These are phyloP conservation scores for Hypoxylon lienhwacheense DNA, from an alignment of 495 filamentous ascomycete genomes.

Conservation along the genomic window DNA sequence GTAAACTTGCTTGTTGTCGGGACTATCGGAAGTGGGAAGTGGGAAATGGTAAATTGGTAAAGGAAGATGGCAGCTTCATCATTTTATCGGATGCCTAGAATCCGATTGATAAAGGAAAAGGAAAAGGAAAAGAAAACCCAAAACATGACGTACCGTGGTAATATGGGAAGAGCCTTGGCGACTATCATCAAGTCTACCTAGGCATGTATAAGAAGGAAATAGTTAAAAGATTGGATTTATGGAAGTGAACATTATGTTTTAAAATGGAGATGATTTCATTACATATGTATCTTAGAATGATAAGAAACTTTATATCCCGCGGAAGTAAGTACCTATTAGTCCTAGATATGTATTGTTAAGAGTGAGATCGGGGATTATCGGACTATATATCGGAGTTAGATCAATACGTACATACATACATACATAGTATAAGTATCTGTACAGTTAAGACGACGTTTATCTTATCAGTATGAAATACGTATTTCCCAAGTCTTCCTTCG, in stretches of 20 bases:
- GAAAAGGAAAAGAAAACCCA: not conserved
- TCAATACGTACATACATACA: too few relatives aligned
- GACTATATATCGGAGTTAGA: not conserved
- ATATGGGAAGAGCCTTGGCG: slow-evolving; percentile 3
- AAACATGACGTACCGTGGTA: slow-evolving; percentile 17
- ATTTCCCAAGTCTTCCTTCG: too few relatives aligned
- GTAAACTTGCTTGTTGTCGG: slow-evolving; percentile 11
- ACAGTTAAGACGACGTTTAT: not conserved
- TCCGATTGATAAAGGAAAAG: too few relatives aligned
- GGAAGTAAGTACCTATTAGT: too few relatives aligned
- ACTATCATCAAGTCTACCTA: slow-evolving; percentile 10
- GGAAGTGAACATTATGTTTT: too few relatives aligned
- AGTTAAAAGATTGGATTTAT: not conserved
- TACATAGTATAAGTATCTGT: too few relatives aligned
- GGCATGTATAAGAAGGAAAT: not conserved
- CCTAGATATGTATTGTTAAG: not conserved
- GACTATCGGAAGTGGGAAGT: slow-evolving; percentile 12
- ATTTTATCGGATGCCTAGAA: not conserved
- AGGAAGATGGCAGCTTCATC: not conserved
- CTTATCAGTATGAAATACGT: not conserved
- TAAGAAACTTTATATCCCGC: not conserved
- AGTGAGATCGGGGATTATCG: slow-evolving; percentile 12
- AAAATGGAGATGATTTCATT: not conserved
- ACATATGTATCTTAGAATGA: not conserved
- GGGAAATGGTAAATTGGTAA: not conserved